Conservation (phyloP, 108 stramenopile species). For the Hondaea fermentalgiana region DNA sequence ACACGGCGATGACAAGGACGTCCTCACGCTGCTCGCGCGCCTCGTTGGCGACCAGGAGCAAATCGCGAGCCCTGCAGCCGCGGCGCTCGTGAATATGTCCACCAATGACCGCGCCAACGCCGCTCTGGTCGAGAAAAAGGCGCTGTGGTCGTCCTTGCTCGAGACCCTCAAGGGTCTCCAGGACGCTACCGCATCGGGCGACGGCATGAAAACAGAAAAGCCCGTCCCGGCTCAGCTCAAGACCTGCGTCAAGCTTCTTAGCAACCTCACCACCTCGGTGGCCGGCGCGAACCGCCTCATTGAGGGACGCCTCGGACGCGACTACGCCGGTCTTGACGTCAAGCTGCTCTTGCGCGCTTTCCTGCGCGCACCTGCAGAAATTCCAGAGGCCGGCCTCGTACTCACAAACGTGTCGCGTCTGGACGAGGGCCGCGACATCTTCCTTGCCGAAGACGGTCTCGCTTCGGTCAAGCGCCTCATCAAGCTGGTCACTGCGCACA, state of each 20-base stretch:
- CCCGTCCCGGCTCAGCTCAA: neutral
- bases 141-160: neutral
- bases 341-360: neutral
- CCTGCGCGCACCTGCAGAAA: neutral
- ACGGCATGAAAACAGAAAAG: neutral
- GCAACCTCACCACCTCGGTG: conserved; percentile 6
- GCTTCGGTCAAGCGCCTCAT: neutral
- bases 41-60: neutral
- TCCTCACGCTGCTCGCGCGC: neutral
- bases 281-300: neutral
- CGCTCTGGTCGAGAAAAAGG: neutral
- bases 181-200: no score
- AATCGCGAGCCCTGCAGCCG: neutral
- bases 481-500: neutral
- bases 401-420: neutral
- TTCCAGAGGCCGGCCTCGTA: neutral
- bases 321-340: neutral
- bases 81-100: conserved; percentile 5
- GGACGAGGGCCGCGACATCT: conserved; percentile 15
- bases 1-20: neutral
- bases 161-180: neutral
- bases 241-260: neutral
- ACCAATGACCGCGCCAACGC: neutral
- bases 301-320: neutral
- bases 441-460: neutral